Evolutionary conservation across 208 protist species (phyloP), one percentile per base, ranked within the genome.

Genomic region (Leishmania tropica): DNA sequence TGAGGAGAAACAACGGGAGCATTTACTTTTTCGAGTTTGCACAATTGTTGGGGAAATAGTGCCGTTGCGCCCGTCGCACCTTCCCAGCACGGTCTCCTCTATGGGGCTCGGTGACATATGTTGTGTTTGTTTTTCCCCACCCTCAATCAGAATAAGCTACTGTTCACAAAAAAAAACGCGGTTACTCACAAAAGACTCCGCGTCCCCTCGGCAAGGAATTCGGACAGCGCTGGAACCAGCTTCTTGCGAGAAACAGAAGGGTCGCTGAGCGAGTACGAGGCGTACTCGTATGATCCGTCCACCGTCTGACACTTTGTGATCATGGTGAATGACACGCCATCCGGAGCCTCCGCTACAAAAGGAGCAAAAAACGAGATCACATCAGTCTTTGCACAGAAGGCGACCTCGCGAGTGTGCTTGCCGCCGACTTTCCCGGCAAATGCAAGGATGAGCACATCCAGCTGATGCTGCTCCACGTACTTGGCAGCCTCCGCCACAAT

Each of bases 171-270:
- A 53, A 13, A 35, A 31, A 51, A 53, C n/a, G 21, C 19, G 24
- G 28, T 31, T 73, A 87, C 60, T 86, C 75, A 92, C 54, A 92
- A 78, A n/a, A 83, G 62, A 40, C 87, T 90, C 1, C 78, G 76
- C 17, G 21, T 67, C 67, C 90, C 90, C 64, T 88, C 76, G 4
- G 77, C 76, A 67, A 96, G 81, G 81, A 94, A 96, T 47, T 84
- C 81, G 48, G 75, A 73, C 11, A 97, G 81, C 21, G 87, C 90
- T 8, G 94, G 94, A 37, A 87, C 87, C 8, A 97, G 87, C 47
- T 85, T 83, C 77, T 97, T 97, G 31, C 94, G 89, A 28, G 94
- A 97, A 67, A 94, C 83, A 6, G 93, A 86, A 11, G 92, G 79
- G 78, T 97, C 93, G 62, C 89, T 97, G 13, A 96, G 84, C 11